These are phyloP conservation scores for Striga hermonthica DNA, from an alignment of 305 asterid species.

Conservation along the genomic window DNA sequence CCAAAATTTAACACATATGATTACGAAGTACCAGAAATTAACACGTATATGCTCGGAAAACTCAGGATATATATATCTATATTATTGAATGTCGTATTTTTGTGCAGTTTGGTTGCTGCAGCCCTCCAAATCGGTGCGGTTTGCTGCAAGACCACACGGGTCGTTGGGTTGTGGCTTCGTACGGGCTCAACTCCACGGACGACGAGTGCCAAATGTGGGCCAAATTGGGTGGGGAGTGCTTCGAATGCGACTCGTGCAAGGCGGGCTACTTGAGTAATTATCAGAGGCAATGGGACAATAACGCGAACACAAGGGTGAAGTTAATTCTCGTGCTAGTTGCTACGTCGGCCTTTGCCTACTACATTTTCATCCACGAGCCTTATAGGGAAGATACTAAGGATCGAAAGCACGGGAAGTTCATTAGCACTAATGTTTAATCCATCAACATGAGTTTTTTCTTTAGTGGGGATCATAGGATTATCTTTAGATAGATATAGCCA, in stretches of 20 bases:
- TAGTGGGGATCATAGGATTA: no score
- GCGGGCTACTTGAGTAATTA: neutral
- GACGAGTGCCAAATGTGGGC: conserved; percentile 1
- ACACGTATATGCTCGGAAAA: no score
- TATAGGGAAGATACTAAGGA: no score
- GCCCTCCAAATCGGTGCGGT: conserved; percentile 10
- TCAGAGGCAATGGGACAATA: conserved; percentile 5
- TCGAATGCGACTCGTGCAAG: conserved; percentile 11
- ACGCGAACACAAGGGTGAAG: neutral
- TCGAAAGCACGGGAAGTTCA: no score
- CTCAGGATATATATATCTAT: no score
- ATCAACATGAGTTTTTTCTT: no score
- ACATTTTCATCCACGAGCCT: neutral
- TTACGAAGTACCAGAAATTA: no score
- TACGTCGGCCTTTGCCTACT: neutral
- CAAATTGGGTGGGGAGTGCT: neutral
- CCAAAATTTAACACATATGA: no score
- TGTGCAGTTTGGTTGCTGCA: conserved; percentile 1
- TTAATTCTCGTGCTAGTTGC: neutral
- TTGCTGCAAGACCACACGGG: neutral
- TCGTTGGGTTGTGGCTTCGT: neutral
- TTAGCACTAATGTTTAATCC: no score
- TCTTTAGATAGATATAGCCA: no score
- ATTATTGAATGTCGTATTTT: neutral
- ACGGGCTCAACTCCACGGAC: neutral